Percentiles rank a stretch among this genome's conserved stretches.
These are phyloP conservation scores for Tremellales sp. DNA, from an alignment of 1,284 basidiomycete genomes.

Conservation along the genomic window DNA sequence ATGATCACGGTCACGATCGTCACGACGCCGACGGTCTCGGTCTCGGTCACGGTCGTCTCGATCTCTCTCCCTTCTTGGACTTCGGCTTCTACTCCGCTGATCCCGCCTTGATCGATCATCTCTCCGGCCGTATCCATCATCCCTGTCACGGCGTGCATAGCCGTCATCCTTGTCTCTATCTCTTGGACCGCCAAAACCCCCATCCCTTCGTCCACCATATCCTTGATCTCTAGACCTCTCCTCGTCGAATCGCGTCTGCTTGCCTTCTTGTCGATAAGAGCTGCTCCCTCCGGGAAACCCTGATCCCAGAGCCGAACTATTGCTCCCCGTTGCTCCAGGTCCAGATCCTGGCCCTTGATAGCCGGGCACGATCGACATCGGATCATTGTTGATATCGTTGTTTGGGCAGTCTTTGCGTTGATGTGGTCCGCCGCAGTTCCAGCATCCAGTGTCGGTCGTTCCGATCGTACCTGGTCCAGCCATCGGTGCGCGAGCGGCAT, in stretches of 20 bases:
- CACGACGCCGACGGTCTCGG: constrained; percentile 11
- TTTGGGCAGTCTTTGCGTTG: constrained; percentile 56
- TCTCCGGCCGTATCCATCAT: not conserved
- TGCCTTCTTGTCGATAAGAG: constrained; percentile 15
- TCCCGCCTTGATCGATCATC: not conserved
- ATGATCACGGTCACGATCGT: constrained; percentile 13
- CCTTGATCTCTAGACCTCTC: constrained; percentile 6
- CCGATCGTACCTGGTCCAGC: constrained; percentile 52
- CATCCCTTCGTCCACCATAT: not conserved
- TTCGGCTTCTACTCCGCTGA: constrained; percentile 1
- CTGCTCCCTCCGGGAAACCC: too few species aligned
- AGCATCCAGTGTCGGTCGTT: constrained; percentile 68
- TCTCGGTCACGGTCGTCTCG: constrained; percentile 19
- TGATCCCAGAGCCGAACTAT: constrained; percentile 1
- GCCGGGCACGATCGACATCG: constrained; percentile 23
- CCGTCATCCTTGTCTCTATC: constrained; percentile 7
- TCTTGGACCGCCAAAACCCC: constrained; percentile 5
- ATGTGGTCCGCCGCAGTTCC: constrained; percentile 85
- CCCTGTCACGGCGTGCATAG: not conserved
- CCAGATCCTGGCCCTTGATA: constrained; percentile 11
- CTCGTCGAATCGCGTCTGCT: constrained; percentile 18
- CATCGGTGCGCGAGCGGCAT: constrained; percentile 53
- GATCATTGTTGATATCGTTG: constrained; percentile 33
- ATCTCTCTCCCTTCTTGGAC: constrained; percentile 14
- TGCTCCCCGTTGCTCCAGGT: constrained; percentile 4